Evolutionary conservation across 169 alveolate species (phyloP), one percentile per base, ranked within the genome.

Genomic region (Plasmodium coatneyi): DNA sequence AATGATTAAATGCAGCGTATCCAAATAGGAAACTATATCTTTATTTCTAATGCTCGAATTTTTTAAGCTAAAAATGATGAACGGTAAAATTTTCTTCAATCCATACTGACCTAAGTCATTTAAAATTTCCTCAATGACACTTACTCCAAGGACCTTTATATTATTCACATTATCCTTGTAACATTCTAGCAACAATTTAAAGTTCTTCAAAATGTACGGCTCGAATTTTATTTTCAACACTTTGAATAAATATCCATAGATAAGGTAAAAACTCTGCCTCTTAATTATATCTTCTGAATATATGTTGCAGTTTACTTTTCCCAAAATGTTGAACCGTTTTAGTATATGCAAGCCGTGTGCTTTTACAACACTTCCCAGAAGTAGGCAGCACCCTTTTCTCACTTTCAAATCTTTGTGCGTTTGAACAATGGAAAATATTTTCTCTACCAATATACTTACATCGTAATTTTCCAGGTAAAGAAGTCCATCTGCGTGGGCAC

Each of bases 131-230:
- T 91, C 95, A 46, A 91, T 82, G 74, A 78, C 66, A 81, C 70
- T 91, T 39, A 91, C 80, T 34, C 95, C 95, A 32, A 91, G 74
- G 2, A 91, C 90, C 28, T 82, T 91, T 80, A 91, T 81, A 54
- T 91, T 91, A 36, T 91, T 91, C 70, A 91, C 95, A 52, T 36
- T 91, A 60, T 91, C 95, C 56, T 91, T 91, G 60, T 91, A 91
- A 34, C 95, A 91, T 81, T 91, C 95, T 91, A 91, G 74, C 74
- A 91, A 71, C 36, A 91, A 30, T 46, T 56, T 91, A 36, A 91
- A 80, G 81, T 91, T 91, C 32, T 81, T 80, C 49, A 91, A 49
- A 19, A 91, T 81, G 16, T 91, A 91, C 5, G 95, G 95, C 30
- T 91, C 95, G 74, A 91, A 91, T 80, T 70, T 91, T 28, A 46